Evolutionary conservation across 148 eudicot genomes (phyloP), one percentile per base, ranked within the genome.

Genomic region (Vaccinium vitisidaea): DNA sequence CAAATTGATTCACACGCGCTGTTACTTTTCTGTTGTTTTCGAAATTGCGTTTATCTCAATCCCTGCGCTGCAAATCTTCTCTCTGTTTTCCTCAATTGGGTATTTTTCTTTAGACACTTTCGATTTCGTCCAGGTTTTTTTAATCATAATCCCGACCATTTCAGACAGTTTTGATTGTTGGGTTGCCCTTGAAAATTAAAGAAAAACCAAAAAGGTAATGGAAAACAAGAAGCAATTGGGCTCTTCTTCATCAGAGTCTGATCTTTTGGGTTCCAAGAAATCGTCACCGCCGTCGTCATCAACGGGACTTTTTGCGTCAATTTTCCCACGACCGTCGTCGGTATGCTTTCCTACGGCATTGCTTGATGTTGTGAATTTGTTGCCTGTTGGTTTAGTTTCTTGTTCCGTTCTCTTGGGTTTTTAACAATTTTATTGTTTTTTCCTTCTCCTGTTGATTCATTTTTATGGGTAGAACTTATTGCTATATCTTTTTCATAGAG

Each of bases 281-380:
- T 56, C 75, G 12, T 5, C 75, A 11, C 15, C 46, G 36, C 75
- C 80, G 5, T 49, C 87, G 1, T 61, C 85, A 0, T 61, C 81
- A 1, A 27, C 87, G 0, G 87, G 85, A 46, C 46, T 30, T 58
- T 88, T 88, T 21, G 84, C 85, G 6, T 76, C 87, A 15, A 80
- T 88, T 73, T 85, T 88, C 25, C 83, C 87, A 8, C 84, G 79
- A 1, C 85, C 83, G 36, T 56, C 87, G 5, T 48, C 30, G 85
- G 87, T 85, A 82, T 76, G 55, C 11, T 65, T 23, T 75, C n/a
- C 15, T 84, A 30, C 1, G 12, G 39, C 43, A 1, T 25, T 27
- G 5, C 48, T 67, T 30, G 1, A 6, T 15, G 9, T 59, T 53
- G 32, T 75, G 9, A 16, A 27, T 9, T 84, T 71, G 52, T 83